Percentiles rank a stretch among this genome's conserved stretches.
These are phyloP conservation scores for Chondrostereum purpureum DNA, from an alignment of 1,284 basidiomycete species.

Conservation along the genomic window DNA sequence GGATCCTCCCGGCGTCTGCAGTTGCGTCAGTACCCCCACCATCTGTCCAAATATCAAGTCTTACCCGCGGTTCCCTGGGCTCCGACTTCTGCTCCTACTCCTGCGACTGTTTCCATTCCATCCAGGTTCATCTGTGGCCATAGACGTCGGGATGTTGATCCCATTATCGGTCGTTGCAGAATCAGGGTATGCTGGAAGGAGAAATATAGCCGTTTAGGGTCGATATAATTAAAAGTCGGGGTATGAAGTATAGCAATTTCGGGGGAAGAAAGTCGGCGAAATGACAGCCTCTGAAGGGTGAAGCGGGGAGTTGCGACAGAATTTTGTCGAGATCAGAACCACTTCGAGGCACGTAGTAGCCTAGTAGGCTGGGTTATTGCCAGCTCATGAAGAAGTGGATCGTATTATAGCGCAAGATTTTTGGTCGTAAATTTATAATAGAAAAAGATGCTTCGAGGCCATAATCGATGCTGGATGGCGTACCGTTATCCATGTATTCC, in stretches of 20 bases:
- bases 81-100: not conserved
- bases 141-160: not conserved
- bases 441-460: not conserved
- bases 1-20: slow-evolving; percentile 18
- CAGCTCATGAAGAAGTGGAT: not conserved
- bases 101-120: not conserved
- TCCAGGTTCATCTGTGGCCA: not conserved
- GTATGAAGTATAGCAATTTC: not conserved
- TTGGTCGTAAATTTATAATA: not conserved
- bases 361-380: not conserved
- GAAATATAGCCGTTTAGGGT: not conserved
- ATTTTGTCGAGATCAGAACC: not conserved
- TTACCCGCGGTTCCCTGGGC: not conserved
- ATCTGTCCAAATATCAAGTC: not conserved
- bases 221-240: too few relatives aligned
- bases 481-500: not conserved
- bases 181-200: not conserved
- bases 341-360: not conserved
- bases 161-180: not conserved
- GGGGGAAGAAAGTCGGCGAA: not conserved
- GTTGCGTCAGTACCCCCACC: not conserved
- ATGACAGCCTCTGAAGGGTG: not conserved
- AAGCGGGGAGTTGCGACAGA: not conserved
- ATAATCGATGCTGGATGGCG: not conserved
- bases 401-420: not conserved